Evolutionary conservation across 768 basidiomycete genomes (phyloP).

Genomic region (Gelatoporia subvermispora): DNA sequence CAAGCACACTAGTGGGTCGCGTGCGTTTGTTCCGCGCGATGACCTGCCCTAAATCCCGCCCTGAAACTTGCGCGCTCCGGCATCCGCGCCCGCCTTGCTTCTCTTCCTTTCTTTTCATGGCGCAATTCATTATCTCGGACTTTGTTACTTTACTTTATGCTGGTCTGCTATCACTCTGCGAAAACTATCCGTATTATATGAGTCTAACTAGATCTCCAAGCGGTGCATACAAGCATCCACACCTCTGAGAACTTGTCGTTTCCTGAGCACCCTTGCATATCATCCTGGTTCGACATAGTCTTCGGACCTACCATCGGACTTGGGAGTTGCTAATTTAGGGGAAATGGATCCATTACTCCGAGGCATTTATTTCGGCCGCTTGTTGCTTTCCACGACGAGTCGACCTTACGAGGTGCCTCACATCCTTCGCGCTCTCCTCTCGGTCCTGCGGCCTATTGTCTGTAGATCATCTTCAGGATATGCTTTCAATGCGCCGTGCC

Average conservation of each 20-base stretch:
- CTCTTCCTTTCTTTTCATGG: neutral
- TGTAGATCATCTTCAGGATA: no score
- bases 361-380: conserved; percentile 56
- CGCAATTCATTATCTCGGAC: neutral
- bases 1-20: neutral
- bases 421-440: conserved; percentile 18
- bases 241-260: no score
- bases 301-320: conserved; percentile 29
- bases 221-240: no score
- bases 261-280: conserved; percentile 38
- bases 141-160: neutral
- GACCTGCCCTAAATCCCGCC: conserved; percentile 1
- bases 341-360: conserved; percentile 28
- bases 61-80: neutral
- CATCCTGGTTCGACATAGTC: conserved; percentile 37
- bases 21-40: neutral
- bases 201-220: no score
- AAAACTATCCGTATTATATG: no score
- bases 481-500: no score
- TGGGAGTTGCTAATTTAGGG: conserved; percentile 53
- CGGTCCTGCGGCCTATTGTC: no score
- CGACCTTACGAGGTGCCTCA: conserved; percentile 65
- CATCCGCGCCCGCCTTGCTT: neutral
- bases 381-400: conserved; percentile 28
- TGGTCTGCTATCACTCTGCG: neutral